Evolutionary conservation across 2,329 filamentous ascomycete species (phyloP), one percentile per base, ranked within the genome.

Genomic region (Arthrobotrys pseudoclavata): DNA sequence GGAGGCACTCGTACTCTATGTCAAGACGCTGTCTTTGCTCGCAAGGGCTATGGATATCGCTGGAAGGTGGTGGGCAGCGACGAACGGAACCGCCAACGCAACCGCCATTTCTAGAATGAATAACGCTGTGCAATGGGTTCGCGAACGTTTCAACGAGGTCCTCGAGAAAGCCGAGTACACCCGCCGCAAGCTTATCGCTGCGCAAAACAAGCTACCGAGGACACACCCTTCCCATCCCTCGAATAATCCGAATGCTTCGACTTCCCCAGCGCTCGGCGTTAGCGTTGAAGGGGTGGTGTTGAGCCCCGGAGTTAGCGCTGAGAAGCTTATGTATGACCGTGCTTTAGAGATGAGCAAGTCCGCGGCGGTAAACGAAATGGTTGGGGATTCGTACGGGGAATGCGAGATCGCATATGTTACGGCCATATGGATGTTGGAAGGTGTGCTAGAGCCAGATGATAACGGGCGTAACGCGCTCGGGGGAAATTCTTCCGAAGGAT

Each of bases 281-380:
- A 78, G 67, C 45, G 75, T 71, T 24, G 79, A 80, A 13, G 88
- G 88, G 1, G 93, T 97, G 26, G 89, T 92, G 57, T 87, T 99
- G 26, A 97, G 92, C 13, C 90, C 92, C 1, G 96, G 95, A 0
- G 90, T 97, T 69, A 97, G 94, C 22, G 96, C 96, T 0, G 96
- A 98, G 85, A 97, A 94, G 84, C 86, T 99, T 53, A 97, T 99
- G 94, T 99, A 97, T 83, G 96, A 99, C 81, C 92, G 96, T 55
- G 96, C 96, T 0, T 86, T 98, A 22, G 96, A 99, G 83, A 98
- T 99, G 96, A 97, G 94, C 83, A 90, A 94, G 64, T 90, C 92
- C 3, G 95, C 96, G 6, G 96, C 96, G 6, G 96, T 98, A 82
- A 96, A 97, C 81, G 96, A 99, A 84, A 92, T 99, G 61, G 93